Conservation (phyloP, 2,329 filamentous ascomycete genomes). For the Colletotrichum viniferum region DNA sequence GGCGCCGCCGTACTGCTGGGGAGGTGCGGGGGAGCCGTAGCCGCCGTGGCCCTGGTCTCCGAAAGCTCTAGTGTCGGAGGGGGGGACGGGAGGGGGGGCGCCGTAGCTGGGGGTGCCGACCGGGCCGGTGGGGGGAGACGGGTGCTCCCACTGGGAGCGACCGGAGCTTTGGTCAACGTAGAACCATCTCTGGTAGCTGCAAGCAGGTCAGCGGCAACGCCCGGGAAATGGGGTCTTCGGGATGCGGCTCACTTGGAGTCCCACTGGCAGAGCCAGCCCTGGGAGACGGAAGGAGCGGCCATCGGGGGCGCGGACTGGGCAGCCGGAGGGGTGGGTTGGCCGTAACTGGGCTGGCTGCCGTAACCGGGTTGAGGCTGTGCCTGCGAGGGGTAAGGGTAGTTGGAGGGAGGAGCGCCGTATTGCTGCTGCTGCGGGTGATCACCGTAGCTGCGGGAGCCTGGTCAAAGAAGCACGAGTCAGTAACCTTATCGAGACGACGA, state of each 20-base stretch:
- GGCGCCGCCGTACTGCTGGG: not conserved
- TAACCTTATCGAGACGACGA: slow-evolving; percentile 16
- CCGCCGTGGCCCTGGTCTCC: slow-evolving; percentile 19
- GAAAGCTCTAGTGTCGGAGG: slow-evolving; percentile 13
- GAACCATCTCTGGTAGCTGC: slow-evolving; percentile 61
- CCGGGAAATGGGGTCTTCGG: not conserved
- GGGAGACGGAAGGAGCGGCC: slow-evolving; percentile 43
- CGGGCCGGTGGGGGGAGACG: slow-evolving; percentile 30
- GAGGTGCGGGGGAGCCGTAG: slow-evolving; percentile 20
- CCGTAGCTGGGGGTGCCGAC: slow-evolving; percentile 8
- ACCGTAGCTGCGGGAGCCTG: slow-evolving; percentile 18
- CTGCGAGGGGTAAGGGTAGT: slow-evolving; percentile 22
- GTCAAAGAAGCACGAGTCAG: slow-evolving; percentile 8
- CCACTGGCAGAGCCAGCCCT: slow-evolving; percentile 68
- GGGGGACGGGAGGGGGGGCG: slow-evolving; percentile 6
- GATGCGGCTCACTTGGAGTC: slow-evolving; percentile 48
- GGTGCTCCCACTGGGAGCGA: slow-evolving; percentile 68
- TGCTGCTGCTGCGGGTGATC: slow-evolving; percentile 23
- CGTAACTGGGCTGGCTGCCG: slow-evolving; percentile 19
- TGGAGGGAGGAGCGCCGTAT: slow-evolving; percentile 21
- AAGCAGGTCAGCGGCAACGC: not conserved
- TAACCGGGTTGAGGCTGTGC: slow-evolving; percentile 21
- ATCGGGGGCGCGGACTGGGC: slow-evolving; percentile 36
- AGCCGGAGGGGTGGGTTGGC: slow-evolving; percentile 20
- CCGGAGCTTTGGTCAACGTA: slow-evolving; percentile 67